These are phyloP conservation scores for Penicillium verrucosum DNA, from an alignment of 2,329 filamentous ascomycete genomes.

Conservation along the genomic window DNA sequence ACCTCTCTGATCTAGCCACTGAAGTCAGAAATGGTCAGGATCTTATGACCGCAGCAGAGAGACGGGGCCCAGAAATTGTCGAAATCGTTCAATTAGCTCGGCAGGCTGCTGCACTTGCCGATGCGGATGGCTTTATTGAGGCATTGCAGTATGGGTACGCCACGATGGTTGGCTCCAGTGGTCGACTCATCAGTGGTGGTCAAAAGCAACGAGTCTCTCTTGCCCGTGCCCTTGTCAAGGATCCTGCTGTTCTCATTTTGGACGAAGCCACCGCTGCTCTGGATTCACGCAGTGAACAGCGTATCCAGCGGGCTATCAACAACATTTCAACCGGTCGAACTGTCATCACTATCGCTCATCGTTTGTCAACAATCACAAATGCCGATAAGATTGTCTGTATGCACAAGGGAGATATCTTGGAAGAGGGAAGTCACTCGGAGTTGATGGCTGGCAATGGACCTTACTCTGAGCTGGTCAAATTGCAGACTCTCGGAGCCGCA, in stretches of 20 bases:
- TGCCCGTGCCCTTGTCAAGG: constrained; percentile 69
- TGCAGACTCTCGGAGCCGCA: constrained; percentile 51
- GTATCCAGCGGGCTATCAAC: constrained; percentile 53
- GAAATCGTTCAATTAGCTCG: constrained; percentile 49
- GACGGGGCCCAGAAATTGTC: constrained; percentile 44
- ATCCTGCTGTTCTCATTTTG: constrained; percentile 69
- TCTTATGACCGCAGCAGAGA: constrained; percentile 45
- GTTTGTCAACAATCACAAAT: constrained; percentile 54
- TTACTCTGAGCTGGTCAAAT: constrained; percentile 25
- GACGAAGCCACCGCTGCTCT: constrained; percentile 73
- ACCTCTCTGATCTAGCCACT: constrained; percentile 46
- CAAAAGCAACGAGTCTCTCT: constrained; percentile 79
- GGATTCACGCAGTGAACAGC: constrained; percentile 52
- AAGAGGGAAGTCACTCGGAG: constrained; percentile 52
- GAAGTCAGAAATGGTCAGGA: constrained; percentile 50
- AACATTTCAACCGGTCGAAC: constrained; percentile 60
- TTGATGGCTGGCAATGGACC: constrained; percentile 47
- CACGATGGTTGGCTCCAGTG: constrained; percentile 72
- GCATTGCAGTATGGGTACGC: constrained; percentile 54
- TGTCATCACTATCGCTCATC: constrained; percentile 67
- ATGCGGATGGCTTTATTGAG: constrained; percentile 46
- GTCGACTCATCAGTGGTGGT: constrained; percentile 69
- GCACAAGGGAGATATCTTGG: constrained; percentile 51
- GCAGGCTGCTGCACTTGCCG: constrained; percentile 53
- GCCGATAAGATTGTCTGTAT: constrained; percentile 57